A percentile compares a stretch with the other conserved stretches of the same genome.
These are phyloP conservation scores for Barbarea vulgaris DNA, from an alignment of 345 rosid species.

Conservation along the genomic window DNA sequence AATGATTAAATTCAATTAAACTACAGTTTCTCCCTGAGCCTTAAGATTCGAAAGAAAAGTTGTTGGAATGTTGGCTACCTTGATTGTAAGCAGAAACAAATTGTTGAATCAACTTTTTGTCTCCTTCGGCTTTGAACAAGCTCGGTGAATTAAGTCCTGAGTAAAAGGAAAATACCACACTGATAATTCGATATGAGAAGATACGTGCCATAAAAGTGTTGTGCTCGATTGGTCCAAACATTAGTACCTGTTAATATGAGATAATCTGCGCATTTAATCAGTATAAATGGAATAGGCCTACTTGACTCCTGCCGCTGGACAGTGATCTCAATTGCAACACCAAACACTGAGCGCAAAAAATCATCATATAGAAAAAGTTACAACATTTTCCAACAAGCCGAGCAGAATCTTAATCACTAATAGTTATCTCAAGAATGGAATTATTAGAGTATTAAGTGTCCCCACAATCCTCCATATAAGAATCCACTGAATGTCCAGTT, in stretches of 20 bases:
- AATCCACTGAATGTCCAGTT: neutral
- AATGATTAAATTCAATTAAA: neutral
- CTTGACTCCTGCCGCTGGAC: slow-evolving; percentile 75
- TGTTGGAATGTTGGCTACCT: slow-evolving; percentile 49
- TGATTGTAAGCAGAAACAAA: slow-evolving; percentile 75
- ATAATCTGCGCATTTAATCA: slow-evolving; percentile 79
- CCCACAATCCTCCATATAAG: neutral
- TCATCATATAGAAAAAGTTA: neutral
- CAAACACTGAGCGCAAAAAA: slow-evolving; percentile 58
- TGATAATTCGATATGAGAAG: neutral
- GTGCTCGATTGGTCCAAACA: neutral
- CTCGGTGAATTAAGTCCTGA: slow-evolving; percentile 68
- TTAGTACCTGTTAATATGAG: slow-evolving; percentile 77
- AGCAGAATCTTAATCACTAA: slow-evolving; percentile 7
- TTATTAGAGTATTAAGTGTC: neutral
- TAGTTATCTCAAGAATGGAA: neutral
- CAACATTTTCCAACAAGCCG: slow-evolving; percentile 16
- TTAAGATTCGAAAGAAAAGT: slow-evolving; percentile 21
- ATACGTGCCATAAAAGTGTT: neutral
- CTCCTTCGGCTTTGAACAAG: slow-evolving; percentile 86
- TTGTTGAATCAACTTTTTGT: slow-evolving; percentile 69
- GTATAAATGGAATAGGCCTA: slow-evolving; percentile 66
- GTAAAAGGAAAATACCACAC: slow-evolving; percentile 7
- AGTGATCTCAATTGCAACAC: slow-evolving; percentile 77
- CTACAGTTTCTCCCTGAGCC: neutral